Base-by-base conservation (phyloP, 2,329 filamentous ascomycete species). In the Biscogniauxia sp. region DNA sequence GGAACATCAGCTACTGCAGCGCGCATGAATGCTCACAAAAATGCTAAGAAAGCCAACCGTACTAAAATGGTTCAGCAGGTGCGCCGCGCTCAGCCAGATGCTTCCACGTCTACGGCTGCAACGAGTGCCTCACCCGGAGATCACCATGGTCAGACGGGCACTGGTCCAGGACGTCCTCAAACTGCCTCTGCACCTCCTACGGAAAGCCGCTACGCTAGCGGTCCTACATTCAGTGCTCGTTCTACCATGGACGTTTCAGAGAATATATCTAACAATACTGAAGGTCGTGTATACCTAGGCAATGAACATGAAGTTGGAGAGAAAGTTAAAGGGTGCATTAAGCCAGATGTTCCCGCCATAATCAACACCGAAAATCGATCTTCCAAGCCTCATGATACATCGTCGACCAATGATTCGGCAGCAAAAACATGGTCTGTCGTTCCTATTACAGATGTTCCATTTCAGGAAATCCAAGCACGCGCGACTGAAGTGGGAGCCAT, bases 1-100 rank as follows among this genome's bases (percentile, higher is more conserved):
- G 68, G 68, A 17, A 60, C 66, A 11, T 68, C 65, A 3, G 37
- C 51, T 57, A 59, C 61, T 15, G 63, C 65, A 15, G 53, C 61
- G 4, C 54, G 20, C 17, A 51, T 7, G 15, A 20, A 51, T 7
- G 50, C 19, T 20, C 19, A 51, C 13, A 20, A 51, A 19, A 26
- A 23, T 8, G 6, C 20, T 9, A 53, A 23, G 15, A 17, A 11
- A 15, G 2, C 19, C 28, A 32, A 32, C 11, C 28, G 28, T 32
- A 8, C 20, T 13, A n/a, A 28, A n/a, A 53, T 28, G 51, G 4
- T n/a, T 53, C 23, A 53, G 17, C 37, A 45, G 37, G 15, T 17
- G 37, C 15, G 15, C 13, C 37, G n/a, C n/a, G 37, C 15, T n/a
- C 13, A n/a, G 37, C 37, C 37, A 45, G 37, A 45, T 45, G 3